A percentile compares a stretch with the other conserved stretches of the same genome.
Evolutionary conservation across 2,329 filamentous ascomycete genomes (phyloP).

Genomic region (Delphinella strobiligena): DNA sequence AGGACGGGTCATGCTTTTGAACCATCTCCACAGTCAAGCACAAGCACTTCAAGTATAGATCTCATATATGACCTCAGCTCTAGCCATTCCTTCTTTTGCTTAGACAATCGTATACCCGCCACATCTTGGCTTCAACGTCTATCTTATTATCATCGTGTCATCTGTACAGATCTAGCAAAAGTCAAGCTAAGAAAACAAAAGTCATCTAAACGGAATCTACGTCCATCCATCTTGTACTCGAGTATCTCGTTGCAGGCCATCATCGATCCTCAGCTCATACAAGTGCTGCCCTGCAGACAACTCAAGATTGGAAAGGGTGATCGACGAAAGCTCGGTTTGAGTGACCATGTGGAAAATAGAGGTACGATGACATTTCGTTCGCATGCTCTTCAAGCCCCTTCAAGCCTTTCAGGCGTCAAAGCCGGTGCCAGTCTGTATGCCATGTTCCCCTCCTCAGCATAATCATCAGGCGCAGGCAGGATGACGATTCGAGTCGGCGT

Average conservation of each 20-base stretch:
- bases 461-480: no score
- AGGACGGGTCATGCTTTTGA: neutral
- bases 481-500: no score
- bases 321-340: neutral
- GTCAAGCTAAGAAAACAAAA: no score
- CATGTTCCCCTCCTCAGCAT: no score
- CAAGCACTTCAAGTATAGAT: no score
- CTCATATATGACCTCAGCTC: neutral
- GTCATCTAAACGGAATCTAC: no score
- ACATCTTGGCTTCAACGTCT: neutral
- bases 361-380: neutral
- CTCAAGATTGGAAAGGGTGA: neutral
- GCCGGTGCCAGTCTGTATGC: no score
- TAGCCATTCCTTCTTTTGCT: neutral
- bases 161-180: no score
- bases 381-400: neutral
- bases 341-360: neutral
- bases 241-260: neutral
- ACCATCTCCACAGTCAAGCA: neutral
- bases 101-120: neutral
- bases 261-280: neutral
- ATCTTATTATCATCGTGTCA: no score
- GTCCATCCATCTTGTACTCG: no score
- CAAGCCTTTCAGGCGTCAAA: no score
- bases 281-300: neutral